Percentiles rank a stretch among this genome's conserved stretches.
phyloP scores from a whole-genome alignment of 2,329 filamentous ascomycete genomes.

The Fusarium xylarioides region DNA sequence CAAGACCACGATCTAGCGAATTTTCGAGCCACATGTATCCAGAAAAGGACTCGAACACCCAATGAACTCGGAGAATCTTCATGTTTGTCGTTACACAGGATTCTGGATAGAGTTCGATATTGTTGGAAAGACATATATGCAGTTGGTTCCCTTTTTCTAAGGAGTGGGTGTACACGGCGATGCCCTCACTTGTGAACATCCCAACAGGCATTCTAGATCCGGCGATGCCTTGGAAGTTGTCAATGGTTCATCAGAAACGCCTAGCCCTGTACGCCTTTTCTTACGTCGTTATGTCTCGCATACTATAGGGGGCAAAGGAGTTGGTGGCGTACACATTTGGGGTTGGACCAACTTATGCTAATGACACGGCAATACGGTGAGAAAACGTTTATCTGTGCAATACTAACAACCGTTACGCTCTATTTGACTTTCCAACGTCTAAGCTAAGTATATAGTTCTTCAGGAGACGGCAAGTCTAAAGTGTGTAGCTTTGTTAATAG shows the following conservation, averaged over 20 bases:
- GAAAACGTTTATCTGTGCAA: not conserved
- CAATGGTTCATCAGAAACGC: not conserved
- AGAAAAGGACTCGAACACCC: not conserved
- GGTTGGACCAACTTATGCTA: not conserved
- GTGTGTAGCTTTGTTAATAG: not conserved
- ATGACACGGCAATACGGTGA: not conserved
- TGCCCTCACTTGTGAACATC: not conserved
- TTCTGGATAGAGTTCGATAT: not conserved
- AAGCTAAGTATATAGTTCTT: not conserved
- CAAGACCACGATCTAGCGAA: not conserved
- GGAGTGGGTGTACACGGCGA: conserved; percentile 1
- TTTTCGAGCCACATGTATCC: not conserved
- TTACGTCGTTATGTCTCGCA: not conserved
- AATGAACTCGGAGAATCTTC: not conserved
- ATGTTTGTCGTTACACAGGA: not conserved
- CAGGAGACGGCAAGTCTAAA: not conserved
- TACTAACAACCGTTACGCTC: too few relatives aligned
- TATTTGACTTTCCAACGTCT: not conserved
- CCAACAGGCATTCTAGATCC: not conserved
- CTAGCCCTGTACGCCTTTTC: not conserved
- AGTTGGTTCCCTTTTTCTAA: not conserved
- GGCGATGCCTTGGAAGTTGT: not conserved
- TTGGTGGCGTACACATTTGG: conserved; percentile 11
- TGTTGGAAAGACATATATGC: not conserved
- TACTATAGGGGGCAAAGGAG: not conserved